phyloP scores from a whole-genome alignment of 176 grass and related monocot species.

The Bonia amplexicaulis region DNA sequence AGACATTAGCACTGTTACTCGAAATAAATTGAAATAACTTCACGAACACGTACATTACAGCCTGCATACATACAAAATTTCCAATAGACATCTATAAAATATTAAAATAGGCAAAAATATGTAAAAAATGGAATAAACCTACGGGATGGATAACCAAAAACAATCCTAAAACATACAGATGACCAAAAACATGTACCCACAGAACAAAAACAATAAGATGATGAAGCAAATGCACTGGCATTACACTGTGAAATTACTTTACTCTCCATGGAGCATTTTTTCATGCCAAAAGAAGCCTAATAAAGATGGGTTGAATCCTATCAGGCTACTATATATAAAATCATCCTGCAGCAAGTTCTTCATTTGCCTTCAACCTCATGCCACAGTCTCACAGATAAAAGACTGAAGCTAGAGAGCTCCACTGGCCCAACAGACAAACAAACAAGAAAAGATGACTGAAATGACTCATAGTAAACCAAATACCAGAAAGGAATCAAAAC shows the following conservation, averaged over 20 bases:
- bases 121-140: not conserved
- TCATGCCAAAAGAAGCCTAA: not conserved
- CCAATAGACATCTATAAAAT: not conserved
- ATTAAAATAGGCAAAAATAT: not conserved
- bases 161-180: not conserved
- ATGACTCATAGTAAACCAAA: not conserved
- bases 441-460: not conserved
- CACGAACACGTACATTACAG: not conserved
- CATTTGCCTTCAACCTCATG: not conserved
- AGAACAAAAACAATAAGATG: not conserved
- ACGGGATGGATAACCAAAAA: not conserved
- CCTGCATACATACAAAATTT: not conserved
- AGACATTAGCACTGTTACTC: not conserved
- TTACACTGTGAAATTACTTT: not conserved
- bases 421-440: not conserved
- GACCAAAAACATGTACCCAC: not conserved
- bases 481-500: not conserved
- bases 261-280: not conserved
- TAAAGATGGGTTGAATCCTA: not conserved
- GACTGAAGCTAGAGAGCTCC: not conserved
- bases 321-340: not conserved
- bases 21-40: not conserved
- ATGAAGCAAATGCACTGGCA: not conserved
- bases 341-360: slow-evolving; percentile 6
- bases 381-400: not conserved